Percentiles rank a stretch among this genome's conserved stretches.
Conservation (phyloP, 495 filamentous ascomycete genomes). For the Rhypophila decipiens region DNA sequence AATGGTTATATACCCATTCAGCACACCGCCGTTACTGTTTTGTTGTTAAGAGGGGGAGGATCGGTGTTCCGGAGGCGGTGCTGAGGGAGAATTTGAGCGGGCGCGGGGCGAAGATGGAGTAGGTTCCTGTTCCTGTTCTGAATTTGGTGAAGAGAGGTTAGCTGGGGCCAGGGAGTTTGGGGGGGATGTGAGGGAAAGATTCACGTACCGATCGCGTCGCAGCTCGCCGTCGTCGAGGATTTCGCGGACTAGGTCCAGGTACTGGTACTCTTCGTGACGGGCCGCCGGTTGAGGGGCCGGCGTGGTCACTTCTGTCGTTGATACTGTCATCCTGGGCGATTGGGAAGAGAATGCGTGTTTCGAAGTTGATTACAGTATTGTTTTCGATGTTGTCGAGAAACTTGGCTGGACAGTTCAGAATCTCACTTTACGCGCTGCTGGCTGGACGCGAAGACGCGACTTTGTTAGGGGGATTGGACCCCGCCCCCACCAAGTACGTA, state of each 20-base stretch:
- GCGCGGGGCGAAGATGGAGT: conserved; percentile 77
- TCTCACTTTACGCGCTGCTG: neutral
- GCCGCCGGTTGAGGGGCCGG: neutral
- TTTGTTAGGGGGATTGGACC: neutral
- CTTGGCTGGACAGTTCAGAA: no score
- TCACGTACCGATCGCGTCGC: conserved; percentile 21
- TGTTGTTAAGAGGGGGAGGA: conserved; percentile 89
- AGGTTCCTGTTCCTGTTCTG: conserved; percentile 89
- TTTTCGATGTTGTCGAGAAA: no score
- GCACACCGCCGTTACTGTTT: no score
- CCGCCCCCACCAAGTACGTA: conserved; percentile 3
- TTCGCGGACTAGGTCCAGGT: conserved; percentile 26
- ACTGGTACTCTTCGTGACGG: conserved; percentile 24
- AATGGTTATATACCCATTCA: no score
- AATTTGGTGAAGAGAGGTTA: no score
- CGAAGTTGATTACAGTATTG: neutral
- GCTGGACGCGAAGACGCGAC: conserved; percentile 7
- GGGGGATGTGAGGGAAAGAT: neutral
- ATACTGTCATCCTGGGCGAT: conserved; percentile 2
- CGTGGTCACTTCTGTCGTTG: neutral
- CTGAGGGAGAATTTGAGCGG: conserved; percentile 83
- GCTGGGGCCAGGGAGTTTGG: no score
- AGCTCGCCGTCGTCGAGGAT: conserved; percentile 25
- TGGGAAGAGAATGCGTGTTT: neutral
- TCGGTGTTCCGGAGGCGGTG: conserved; percentile 44